Conservation (phyloP, 208 protist genomes). For the Tetramitus jugosus region DNA sequence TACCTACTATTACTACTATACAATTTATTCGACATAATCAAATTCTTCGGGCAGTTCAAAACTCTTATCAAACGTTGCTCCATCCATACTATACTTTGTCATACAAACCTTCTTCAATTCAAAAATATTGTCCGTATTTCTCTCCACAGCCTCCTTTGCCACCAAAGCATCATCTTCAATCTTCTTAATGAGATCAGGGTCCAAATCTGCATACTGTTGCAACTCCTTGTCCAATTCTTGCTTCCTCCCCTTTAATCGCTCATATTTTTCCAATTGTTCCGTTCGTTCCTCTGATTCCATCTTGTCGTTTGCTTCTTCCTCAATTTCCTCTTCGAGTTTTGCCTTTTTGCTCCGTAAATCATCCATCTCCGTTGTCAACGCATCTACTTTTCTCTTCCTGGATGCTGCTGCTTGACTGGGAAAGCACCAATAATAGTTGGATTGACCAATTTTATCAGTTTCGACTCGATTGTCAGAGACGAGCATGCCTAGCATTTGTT, state of each 20-base stretch:
- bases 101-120: not conserved
- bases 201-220: not conserved
- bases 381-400: not conserved
- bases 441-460: conserved; percentile 5
- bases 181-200: conserved; percentile 2
- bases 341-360: not conserved
- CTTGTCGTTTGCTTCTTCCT: not conserved
- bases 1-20: too few species aligned
- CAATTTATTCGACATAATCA: too few species aligned
- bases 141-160: not conserved
- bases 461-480: not conserved
- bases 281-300: not conserved
- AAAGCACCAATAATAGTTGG: conserved; percentile 2
- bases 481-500: not conserved
- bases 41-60: conserved; percentile 9
- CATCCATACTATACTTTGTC: not conserved
- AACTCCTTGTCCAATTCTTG: not conserved
- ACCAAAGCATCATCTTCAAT: not conserved
- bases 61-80: not conserved
- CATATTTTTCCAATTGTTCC: not conserved
- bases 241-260: not conserved
- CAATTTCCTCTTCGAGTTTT: conserved; percentile 19
- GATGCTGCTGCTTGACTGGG: not conserved
- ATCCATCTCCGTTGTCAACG: not conserved
- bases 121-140: conserved; percentile 7